phyloP scores from a whole-genome alignment of 129 eudicot genomes.

The Rutidosis leptorrhynchoides region DNA sequence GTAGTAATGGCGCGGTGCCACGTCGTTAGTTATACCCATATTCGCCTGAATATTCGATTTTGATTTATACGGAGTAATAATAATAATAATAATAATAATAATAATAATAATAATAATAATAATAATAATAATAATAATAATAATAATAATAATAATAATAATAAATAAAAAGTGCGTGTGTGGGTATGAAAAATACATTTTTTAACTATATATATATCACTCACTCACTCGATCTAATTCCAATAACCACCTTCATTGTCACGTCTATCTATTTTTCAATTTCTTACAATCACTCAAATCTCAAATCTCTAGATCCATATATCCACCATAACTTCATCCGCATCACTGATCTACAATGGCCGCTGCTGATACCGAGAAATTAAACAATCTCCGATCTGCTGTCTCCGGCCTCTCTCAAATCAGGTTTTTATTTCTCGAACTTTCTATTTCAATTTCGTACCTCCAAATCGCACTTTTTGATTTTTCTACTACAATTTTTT shows the following conservation, averaged over 20 bases:
- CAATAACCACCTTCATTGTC: constrained; percentile 18
- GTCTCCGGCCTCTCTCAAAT: constrained; percentile 65
- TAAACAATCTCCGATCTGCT: constrained; percentile 68
- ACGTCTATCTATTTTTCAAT: constrained; percentile 2
- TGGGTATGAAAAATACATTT: constrained; percentile 30
- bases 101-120: too few species aligned
- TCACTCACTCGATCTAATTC: constrained; percentile 18
- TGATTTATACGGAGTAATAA: neutral
- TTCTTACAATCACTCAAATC: constrained; percentile 5
- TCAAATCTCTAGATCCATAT: constrained; percentile 19
- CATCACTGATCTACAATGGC: constrained; percentile 41
- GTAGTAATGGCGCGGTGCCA: neutral
- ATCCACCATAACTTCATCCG: neutral
- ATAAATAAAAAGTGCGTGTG: neutral
- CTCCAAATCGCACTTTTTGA: neutral
- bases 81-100: too few species aligned
- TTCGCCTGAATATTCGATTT: constrained; percentile 54
- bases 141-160: too few species aligned
- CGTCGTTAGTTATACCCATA: constrained; percentile 20
- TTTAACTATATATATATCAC: constrained; percentile 6
- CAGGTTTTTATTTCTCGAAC: constrained; percentile 43
- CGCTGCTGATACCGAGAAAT: constrained; percentile 71
- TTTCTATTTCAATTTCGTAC: neutral
- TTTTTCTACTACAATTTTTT: neutral
- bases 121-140: too few species aligned